Base-by-base conservation (phyloP, 2,329 filamentous ascomycete species). In the Penicillium sp. region DNA sequence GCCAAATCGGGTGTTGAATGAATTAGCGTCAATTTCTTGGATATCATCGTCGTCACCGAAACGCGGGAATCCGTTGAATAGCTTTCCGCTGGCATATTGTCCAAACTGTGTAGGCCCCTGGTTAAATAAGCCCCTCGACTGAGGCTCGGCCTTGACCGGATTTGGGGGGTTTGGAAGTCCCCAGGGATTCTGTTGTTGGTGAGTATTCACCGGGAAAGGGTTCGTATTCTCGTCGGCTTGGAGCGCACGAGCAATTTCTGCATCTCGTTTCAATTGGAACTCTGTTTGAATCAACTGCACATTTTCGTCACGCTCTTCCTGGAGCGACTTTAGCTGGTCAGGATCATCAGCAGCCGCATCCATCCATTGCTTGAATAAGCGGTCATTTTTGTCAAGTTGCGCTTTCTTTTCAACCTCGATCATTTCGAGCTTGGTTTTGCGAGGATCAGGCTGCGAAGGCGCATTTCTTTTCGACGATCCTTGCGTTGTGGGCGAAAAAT, bases 171-270 rank as follows among this genome's bases (percentile, higher is more conserved):
- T 46, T 29, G 54, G 54, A 11, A 56, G 29, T 36, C 41, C 28
- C 54, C 52, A 39, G 22, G 49, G 7, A 53, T 37, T 13, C 25
- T 36, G 38, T 33, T 28, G 22, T 29, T 14, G 29, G 33, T 14
- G 5, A 14, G 12, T 27, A 12, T 41, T 33, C 16, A 35, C 12
- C 14, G 33, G 19, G 19, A 41, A 13, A n/a, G 25, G 36, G 14
- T n/a, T 16, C 12, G 31, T n/a, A 29, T 53, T 28, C 30, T 55
- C 53, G 9, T 54, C 56, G 25, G 68, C 61, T 53, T 72, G 66
- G 11, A 75, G 57, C 22, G 52, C 63, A 38, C 67, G 66, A 29
- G 72, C 72, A 49, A 69, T 58, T 52, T 68, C 67, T n/a, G 56
- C 69, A 49, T 74, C 71, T 29, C 56, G 62, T 28, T 55, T 50